A percentile compares a stretch with the other conserved stretches of the same genome.
Evolutionary conservation across 306 rosid genomes (phyloP).

Genomic region (Quillaja saponaria): DNA sequence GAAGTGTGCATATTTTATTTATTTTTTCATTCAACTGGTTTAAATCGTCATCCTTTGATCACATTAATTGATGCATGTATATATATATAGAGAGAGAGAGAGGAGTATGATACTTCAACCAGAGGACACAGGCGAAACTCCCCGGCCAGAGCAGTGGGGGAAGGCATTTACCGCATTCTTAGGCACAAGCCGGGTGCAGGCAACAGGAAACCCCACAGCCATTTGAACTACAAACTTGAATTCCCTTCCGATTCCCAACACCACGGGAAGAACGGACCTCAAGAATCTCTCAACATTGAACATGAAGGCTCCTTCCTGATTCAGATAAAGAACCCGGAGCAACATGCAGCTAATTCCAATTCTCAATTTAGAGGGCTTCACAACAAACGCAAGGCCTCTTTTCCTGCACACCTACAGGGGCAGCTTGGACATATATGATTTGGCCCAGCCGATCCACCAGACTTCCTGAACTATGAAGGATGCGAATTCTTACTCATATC

Average conservation of each 20-base stretch:
- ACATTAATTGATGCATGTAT: too few species aligned
- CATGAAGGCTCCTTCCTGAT: slow-evolving; percentile 52
- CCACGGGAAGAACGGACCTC: slow-evolving; percentile 44
- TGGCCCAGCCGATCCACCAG: slow-evolving; percentile 48
- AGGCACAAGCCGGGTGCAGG: slow-evolving; percentile 31
- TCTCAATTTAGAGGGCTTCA: slow-evolving; percentile 27
- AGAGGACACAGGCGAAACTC: slow-evolving; percentile 41
- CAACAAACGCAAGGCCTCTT: slow-evolving; percentile 49
- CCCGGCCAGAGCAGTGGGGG: slow-evolving; percentile 52
- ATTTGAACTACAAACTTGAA: slow-evolving; percentile 64
- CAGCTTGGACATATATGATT: slow-evolving; percentile 34
- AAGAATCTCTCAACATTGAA: slow-evolving; percentile 49
- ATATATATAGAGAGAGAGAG: slow-evolving; percentile 15
- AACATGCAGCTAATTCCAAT: slow-evolving; percentile 4
- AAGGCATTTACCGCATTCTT: slow-evolving; percentile 57
- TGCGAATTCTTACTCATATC: slow-evolving; percentile 65
- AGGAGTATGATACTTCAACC: slow-evolving; percentile 49
- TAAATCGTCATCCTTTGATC: too few species aligned
- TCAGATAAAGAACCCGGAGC: slow-evolving; percentile 60
- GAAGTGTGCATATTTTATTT: slow-evolving; percentile 26
- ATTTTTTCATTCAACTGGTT: too few species aligned
- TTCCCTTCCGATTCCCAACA: slow-evolving; percentile 40
- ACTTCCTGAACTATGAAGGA: slow-evolving; percentile 61
- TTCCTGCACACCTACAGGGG: slow-evolving; percentile 61
- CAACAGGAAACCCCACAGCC: slow-evolving; percentile 44